Base-by-base conservation (phyloP, 2,329 filamentous ascomycete species). In the Colletotrichum lupini region DNA sequence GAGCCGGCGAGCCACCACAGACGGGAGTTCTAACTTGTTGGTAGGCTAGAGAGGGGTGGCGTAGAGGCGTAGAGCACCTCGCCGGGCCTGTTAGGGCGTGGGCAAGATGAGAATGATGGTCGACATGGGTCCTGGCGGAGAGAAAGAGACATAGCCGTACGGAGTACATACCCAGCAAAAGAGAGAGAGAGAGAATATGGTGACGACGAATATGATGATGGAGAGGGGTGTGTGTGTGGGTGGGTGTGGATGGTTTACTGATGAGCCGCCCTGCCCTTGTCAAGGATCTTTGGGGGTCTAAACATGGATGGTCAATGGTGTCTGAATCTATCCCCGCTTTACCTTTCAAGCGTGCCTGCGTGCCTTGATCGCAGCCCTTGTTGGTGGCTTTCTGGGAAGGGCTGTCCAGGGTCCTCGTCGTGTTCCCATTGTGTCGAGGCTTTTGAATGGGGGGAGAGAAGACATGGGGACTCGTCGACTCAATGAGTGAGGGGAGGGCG, bases 241-340 rank as follows among this genome's bases (percentile, higher is more conserved):
- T 19, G 46, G 32, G n/a, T 55, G 62, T 28, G 65, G 37, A 30
- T 22, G 35, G 35, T 24, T 56, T 56, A 35, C 46, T 64, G 42
- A 35, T 53, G 26, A 59, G 30, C 28, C 22, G 57, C 30, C 46
- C 28, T 26, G 30, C 58, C 42, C 69, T 55, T 64, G 66, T 68
- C 65, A 37, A n/a, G 49, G 56, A 67, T 46, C 42, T 60, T 16
- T 12, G 30, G 16, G 55, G 63, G 57, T 72, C 58, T 42, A 55
- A 71, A 42, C 24, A 52, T 42, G 60, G 63, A 67, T 49, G 63
- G 63, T 59, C 53, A 58, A 62, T 58, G 49, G 32, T 35, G 35
- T 62, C 49, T 42, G 67, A 62, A 63, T 32, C 30, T 4, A 37
- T 63, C 58, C 56, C 69, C 69, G 69, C 66, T 69, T 72, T 72